Percentiles rank a stretch among this genome's conserved stretches.
Conservation (phyloP, 768 basidiomycete genomes). For the Boletus sp. region DNA sequence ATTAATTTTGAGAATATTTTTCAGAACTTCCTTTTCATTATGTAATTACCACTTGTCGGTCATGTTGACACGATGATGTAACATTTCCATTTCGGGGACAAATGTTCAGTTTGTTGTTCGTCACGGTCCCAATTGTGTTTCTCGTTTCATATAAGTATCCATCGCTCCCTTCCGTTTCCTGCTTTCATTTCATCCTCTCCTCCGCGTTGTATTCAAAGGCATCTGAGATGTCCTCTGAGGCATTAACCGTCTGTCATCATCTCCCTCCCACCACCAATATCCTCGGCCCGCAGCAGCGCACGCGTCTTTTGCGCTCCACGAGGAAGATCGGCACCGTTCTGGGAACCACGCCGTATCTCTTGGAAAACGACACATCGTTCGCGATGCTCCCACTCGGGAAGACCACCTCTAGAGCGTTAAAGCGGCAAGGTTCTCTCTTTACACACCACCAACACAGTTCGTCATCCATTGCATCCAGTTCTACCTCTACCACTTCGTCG, state of each 20-base stretch:
- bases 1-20: no score
- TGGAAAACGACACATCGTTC: slow-evolving; percentile 27
- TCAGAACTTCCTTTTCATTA: no score
- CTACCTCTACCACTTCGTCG: slow-evolving; percentile 9
- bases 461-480: slow-evolving; percentile 19
- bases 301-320: slow-evolving; percentile 36
- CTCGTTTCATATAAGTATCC: slow-evolving; percentile 5
- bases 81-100: slow-evolving; percentile 14
- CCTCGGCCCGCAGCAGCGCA: slow-evolving; percentile 31
- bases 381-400: slow-evolving; percentile 22
- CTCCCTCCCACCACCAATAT: slow-evolving; percentile 36
- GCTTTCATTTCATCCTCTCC: not conserved
- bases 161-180: not conserved
- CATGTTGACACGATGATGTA: slow-evolving; percentile 13
- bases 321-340: slow-evolving; percentile 36
- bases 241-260: slow-evolving; percentile 14
- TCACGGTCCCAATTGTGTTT: no score
- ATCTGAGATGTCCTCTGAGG: slow-evolving; percentile 23
- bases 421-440: slow-evolving; percentile 34
- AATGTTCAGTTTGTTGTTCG: not conserved
- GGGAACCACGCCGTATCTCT: slow-evolving; percentile 35
- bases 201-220: not conserved
- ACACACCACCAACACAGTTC: slow-evolving; percentile 20
- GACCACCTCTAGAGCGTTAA: slow-evolving; percentile 18
- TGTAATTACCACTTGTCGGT: no score